Percentiles rank a stretch among this genome's conserved stretches.
These are phyloP conservation scores for Entelexis paramagnoliae DNA, from an alignment of 1,139 yeast species.

Conservation along the genomic window DNA sequence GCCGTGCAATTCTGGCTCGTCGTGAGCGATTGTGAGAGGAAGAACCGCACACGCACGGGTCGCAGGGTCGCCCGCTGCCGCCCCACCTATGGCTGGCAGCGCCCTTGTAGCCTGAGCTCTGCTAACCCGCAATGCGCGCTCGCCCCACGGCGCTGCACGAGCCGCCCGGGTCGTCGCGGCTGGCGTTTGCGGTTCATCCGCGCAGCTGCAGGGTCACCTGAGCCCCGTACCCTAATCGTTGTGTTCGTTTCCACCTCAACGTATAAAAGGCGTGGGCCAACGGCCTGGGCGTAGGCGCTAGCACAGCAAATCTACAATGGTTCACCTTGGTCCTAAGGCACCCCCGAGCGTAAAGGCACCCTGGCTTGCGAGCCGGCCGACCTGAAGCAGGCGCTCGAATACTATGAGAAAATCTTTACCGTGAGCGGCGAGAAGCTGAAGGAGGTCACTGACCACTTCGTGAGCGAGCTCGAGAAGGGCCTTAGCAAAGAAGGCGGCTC, in stretches of 20 bases:
- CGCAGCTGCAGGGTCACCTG: neutral
- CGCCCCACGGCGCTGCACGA: neutral
- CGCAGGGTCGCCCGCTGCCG: too few relatives aligned
- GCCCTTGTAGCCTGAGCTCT: too few relatives aligned
- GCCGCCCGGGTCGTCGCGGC: neutral
- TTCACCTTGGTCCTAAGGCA: slow-evolving; percentile 72
- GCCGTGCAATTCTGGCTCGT: too few relatives aligned
- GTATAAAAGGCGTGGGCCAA: neutral
- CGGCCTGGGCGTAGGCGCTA: neutral
- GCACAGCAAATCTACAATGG: slow-evolving; percentile 38
- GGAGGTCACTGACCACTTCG: slow-evolving; percentile 58
- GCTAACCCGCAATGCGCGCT: too few relatives aligned
- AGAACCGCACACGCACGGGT: too few relatives aligned
- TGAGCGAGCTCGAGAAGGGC: slow-evolving; percentile 59
- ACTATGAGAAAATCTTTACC: slow-evolving; percentile 54
- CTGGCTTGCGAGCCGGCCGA: slow-evolving; percentile 55
- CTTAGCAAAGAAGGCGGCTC: slow-evolving; percentile 29
- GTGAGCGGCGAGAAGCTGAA: slow-evolving; percentile 51
- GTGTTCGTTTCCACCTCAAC: neutral
- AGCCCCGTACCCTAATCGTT: neutral
- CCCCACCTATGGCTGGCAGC: too few relatives aligned
- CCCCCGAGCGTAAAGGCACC: slow-evolving; percentile 74
- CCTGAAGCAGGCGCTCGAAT: slow-evolving; percentile 48
- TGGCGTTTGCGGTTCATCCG: neutral
- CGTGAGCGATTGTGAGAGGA: too few relatives aligned